These are phyloP conservation scores for Termitomyces sp. DNA, from an alignment of 768 basidiomycete species.

Conservation along the genomic window DNA sequence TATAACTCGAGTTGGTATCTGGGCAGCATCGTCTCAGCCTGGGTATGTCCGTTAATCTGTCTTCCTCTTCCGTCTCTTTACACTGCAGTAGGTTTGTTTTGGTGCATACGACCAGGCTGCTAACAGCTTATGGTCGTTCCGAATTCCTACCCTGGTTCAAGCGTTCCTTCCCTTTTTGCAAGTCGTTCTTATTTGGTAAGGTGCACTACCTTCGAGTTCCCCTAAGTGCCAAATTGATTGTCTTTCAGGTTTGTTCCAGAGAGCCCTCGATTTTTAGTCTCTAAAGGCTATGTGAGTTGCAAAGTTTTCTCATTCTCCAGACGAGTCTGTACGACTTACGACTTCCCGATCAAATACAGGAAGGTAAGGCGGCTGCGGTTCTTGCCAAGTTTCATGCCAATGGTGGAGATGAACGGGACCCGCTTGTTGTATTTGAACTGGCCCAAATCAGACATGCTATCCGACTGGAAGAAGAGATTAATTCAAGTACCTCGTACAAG, in stretches of 20 bases:
- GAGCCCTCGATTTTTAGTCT: conserved; percentile 63
- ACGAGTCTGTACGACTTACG: background rate
- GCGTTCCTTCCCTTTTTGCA: conserved; percentile 55
- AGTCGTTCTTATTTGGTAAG: conserved; percentile 49
- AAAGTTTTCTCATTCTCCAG: background rate
- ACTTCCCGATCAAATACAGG: conserved; percentile 19
- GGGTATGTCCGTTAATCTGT: conserved; percentile 21
- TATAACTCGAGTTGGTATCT: conserved; percentile 78
- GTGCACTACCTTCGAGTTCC: background rate
- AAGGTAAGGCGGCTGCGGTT: conserved; percentile 54
- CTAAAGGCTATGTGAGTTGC: conserved; percentile 48
- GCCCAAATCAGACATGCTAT: conserved; percentile 71
- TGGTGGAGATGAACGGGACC: conserved; percentile 54
- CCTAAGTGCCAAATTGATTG: background rate
- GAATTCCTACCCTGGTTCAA: conserved; percentile 63
- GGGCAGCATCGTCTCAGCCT: conserved; percentile 62
- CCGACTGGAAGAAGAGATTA: conserved; percentile 55
- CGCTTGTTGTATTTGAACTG: conserved; percentile 52
- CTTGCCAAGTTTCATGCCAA: conserved; percentile 74
- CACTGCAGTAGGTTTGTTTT: conserved; percentile 32
- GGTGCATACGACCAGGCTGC: conserved; percentile 34
- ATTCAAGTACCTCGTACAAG: conserved; percentile 42
- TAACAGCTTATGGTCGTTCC: conserved; percentile 55
- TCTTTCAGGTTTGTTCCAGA: conserved; percentile 59
- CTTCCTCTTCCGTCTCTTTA: background rate